A percentile compares a stretch with the other conserved stretches of the same genome.
Conservation (phyloP, 805 yeast species). For the Starmerella cellae region DNA sequence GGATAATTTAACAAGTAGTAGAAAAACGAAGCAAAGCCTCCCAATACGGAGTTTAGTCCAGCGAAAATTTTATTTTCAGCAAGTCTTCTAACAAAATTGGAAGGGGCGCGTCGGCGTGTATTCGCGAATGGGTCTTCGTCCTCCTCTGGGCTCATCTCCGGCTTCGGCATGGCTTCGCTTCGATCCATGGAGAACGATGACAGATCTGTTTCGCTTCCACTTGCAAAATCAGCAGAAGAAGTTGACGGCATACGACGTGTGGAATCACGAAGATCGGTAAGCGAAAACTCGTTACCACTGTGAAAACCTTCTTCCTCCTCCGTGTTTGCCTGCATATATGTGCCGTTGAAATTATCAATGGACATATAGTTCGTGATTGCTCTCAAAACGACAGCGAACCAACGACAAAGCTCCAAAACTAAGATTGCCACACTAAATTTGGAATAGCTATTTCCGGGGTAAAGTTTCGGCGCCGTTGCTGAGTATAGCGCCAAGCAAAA, state of each 20-base stretch:
- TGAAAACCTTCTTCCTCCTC: neutral
- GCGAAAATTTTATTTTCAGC: slow-evolving; percentile 17
- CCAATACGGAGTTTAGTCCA: slow-evolving; percentile 20
- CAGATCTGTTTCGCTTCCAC: slow-evolving; percentile 12
- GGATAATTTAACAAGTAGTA: slow-evolving; percentile 51
- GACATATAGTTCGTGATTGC: slow-evolving; percentile 13
- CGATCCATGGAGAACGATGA: slow-evolving; percentile 12
- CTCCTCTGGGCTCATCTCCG: neutral
- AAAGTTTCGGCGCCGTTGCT: slow-evolving; percentile 48
- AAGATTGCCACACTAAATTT: slow-evolving; percentile 51
- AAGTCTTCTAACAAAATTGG: slow-evolving; percentile 13
- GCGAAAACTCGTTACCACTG: slow-evolving; percentile 2
- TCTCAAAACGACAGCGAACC: slow-evolving; percentile 26
- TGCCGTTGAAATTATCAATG: slow-evolving; percentile 3
- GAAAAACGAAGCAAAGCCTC: slow-evolving; percentile 28
- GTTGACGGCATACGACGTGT: slow-evolving; percentile 7
- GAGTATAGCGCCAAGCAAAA: slow-evolving; percentile 45
- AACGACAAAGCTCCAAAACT: slow-evolving; percentile 41
- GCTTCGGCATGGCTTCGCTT: neutral
- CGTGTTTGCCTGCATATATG: slow-evolving; percentile 9
- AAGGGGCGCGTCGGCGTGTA: neutral
- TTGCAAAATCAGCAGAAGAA: slow-evolving; percentile 10
- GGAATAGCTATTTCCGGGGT: slow-evolving; percentile 64
- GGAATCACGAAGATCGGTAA: slow-evolving; percentile 4
- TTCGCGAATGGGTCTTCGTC: neutral